Evolutionary conservation across 768 basidiomycete species (phyloP).

Genomic region (Rhizopogon roseolus): DNA sequence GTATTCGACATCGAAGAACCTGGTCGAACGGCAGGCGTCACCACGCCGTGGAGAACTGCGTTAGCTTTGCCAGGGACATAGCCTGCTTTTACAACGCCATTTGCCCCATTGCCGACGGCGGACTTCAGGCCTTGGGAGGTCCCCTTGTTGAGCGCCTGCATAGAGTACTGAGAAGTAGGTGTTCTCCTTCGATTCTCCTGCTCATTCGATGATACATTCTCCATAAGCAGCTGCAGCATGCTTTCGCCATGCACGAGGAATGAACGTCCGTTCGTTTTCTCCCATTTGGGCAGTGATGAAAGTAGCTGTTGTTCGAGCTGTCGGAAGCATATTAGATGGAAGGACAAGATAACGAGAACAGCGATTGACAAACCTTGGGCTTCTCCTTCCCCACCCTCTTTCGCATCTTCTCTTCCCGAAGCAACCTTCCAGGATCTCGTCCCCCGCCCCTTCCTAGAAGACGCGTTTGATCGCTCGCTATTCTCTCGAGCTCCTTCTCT

Average conservation of each 20-base stretch:
- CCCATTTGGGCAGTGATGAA: conserved; percentile 78
- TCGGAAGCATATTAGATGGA: not conserved
- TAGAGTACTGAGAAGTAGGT: conserved; percentile 29
- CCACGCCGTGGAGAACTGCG: conserved; percentile 25
- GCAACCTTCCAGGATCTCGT: conserved; percentile 77
- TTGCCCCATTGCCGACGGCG: conserved; percentile 2
- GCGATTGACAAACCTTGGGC: conserved; percentile 61
- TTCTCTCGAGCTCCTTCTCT: conserved; percentile 79
- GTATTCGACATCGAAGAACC: conserved; percentile 36
- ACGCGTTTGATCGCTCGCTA: conserved; percentile 77
- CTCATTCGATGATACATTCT: conserved; percentile 62
- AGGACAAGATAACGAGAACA: not conserved
- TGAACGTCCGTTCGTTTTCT: conserved; percentile 61
- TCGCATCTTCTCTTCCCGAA: conserved; percentile 96
- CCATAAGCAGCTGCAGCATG: conserved; percentile 74
- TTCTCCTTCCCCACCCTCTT: conserved; percentile 92
- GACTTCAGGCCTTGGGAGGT: conserved; percentile 26
- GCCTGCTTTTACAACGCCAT: conserved; percentile 5
- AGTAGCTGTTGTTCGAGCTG: conserved; percentile 90
- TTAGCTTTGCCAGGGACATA: conserved; percentile 28
- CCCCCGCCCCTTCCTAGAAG: conserved; percentile 70
- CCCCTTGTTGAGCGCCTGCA: conserved; percentile 20
- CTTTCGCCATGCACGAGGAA: conserved; percentile 86
- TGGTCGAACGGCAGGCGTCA: conserved; percentile 63
- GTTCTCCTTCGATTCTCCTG: conserved; percentile 75